Percentiles rank a stretch among this genome's conserved stretches.
Evolutionary conservation across 257 asterid species (phyloP).

Genomic region (Phtheirospermum japonicum): DNA sequence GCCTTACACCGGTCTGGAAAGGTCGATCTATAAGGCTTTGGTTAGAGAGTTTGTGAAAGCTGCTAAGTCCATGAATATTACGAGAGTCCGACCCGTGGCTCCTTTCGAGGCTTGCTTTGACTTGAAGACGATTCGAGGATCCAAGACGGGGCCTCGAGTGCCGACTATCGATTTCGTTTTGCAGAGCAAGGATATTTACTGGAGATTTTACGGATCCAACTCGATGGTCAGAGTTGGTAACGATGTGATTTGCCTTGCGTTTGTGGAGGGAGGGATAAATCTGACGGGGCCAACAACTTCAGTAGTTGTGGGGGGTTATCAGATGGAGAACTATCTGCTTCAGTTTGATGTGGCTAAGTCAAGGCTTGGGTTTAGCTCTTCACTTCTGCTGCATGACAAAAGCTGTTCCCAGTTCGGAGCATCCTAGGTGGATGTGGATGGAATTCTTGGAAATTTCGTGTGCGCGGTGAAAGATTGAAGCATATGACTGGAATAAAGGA

Average conservation of each 20-base stretch:
- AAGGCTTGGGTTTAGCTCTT: slow-evolving; percentile 42
- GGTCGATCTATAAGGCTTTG: slow-evolving; percentile 39
- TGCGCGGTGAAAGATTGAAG: background rate
- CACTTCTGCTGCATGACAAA: slow-evolving; percentile 35
- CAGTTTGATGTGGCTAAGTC: slow-evolving; percentile 46
- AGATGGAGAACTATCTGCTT: slow-evolving; percentile 49
- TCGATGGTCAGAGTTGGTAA: slow-evolving; percentile 38
- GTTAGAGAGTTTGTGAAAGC: slow-evolving; percentile 39
- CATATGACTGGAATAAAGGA: too few species aligned
- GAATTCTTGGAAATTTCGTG: background rate
- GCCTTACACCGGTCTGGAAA: slow-evolving; percentile 37
- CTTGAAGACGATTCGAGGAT: slow-evolving; percentile 25
- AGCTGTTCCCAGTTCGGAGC: slow-evolving; percentile 38
- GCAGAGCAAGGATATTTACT: slow-evolving; percentile 27
- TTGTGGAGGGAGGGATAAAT: slow-evolving; percentile 37
- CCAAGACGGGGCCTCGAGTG: slow-evolving; percentile 37
- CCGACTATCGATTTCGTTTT: slow-evolving; percentile 42
- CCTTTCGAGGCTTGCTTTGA: slow-evolving; percentile 46
- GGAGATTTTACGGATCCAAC: slow-evolving; percentile 48
- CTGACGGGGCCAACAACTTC: slow-evolving; percentile 35
- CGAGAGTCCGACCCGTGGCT: slow-evolving; percentile 41
- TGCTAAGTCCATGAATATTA: slow-evolving; percentile 28
- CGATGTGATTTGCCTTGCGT: slow-evolving; percentile 43
- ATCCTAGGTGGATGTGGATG: slow-evolving; percentile 26
- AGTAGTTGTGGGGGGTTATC: slow-evolving; percentile 49